Conservation (phyloP, 257 asterid species). For the Perilla frutescens region DNA sequence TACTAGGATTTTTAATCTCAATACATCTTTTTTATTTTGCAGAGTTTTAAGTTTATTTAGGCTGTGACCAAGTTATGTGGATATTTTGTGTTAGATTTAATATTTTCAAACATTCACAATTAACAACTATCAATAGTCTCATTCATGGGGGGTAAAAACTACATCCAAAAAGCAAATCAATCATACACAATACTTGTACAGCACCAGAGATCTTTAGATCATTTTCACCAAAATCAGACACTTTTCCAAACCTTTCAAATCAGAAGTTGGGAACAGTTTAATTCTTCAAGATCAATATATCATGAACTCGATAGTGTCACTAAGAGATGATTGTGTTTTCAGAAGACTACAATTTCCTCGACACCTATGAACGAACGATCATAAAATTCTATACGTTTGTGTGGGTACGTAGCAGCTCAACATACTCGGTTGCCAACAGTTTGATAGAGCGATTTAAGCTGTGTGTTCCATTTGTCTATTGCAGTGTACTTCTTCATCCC, state of each 20-base stretch:
- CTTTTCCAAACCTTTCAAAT: conserved; percentile 6
- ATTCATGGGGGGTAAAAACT: no score
- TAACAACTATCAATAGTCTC: no score
- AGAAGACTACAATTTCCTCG: conserved; percentile 20
- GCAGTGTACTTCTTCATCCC: conserved; percentile 95
- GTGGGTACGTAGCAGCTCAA: conserved; percentile 37
- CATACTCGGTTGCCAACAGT: conserved; percentile 78
- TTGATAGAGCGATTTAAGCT: conserved; percentile 79
- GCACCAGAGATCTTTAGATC: conserved; percentile 17
- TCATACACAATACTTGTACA: conserved; percentile 6
- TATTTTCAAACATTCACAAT: no score
- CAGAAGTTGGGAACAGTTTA: not conserved
- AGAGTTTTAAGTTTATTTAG: no score
- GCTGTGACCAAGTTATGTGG: no score
- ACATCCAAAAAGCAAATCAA: no score
- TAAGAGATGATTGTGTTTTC: not conserved
- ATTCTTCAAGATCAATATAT: not conserved
- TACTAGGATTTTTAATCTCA: no score
- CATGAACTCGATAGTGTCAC: not conserved
- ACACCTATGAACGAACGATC: conserved; percentile 25
- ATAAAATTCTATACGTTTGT: conserved; percentile 16
- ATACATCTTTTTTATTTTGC: no score
- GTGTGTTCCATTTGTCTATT: conserved; percentile 93
- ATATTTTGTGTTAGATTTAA: no score
- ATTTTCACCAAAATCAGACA: conserved; percentile 21